Base-by-base conservation (phyloP, 176 grass and related monocot species). In the Musa schizocarpa region DNA sequence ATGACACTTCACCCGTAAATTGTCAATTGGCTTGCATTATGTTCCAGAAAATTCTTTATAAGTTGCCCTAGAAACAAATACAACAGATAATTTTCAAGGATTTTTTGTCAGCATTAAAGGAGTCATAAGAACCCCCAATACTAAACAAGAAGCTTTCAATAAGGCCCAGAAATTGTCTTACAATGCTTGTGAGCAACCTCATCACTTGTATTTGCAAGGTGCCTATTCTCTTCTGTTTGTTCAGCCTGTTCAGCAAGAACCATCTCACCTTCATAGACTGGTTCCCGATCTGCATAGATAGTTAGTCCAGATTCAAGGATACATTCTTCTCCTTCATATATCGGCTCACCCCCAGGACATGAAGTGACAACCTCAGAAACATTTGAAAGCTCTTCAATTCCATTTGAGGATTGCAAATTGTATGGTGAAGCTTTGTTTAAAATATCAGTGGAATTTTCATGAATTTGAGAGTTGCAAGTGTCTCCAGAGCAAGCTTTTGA, bases 321-420 rank as follows among this genome's bases (percentile, higher is more conserved):
- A 57, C 87, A 82, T 63, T 95, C 96, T 92, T 92, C 96, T 81
- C 96, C 96, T 92, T 99, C 91, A 79, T 94, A 92, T 78, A 95
- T 89, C 77, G 91, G 86, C 53, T 99, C 96, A 72, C 61, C 83
- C 66, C 71, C 85, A 73, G 89, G 65, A 58, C 65, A 85, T 54
- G 80, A 74, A 68, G 71, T 68, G 51, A 82, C 57, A 77, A 72
- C 63, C 59, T 81, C 77, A 69, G 81, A 65, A 69, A 49, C 81
- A 79, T 85, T 71, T 78, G 87, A 75, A 65, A 74, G 70, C 58
- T 64, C 74, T 84, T 74, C 74, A 43, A 43, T 43, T 82, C 73
- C 81, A 80, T 86, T 84, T 65, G 48, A 19, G 50, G 53, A 61
- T 53, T 22, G 62, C 63, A 53, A 82, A 74, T 62, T 76, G 13